phyloP scores from a whole-genome alignment of 2,329 filamentous ascomycete genomes.

The Trichoderma atrobrunneum region DNA sequence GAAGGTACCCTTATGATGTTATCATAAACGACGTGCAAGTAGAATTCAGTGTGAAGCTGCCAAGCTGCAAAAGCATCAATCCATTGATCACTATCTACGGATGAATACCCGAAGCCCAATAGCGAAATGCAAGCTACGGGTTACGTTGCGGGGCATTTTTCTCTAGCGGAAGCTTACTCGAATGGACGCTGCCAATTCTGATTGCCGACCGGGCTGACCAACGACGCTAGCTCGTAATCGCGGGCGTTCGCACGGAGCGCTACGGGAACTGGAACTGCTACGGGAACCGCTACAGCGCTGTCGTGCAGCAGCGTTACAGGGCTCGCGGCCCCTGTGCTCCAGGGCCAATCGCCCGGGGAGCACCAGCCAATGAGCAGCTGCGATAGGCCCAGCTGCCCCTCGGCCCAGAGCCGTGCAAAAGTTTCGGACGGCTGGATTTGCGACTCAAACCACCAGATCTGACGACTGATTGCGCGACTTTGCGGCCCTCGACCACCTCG shows the following conservation, averaged over 20 bases:
- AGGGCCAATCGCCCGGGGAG: not conserved
- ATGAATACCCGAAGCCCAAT: not conserved
- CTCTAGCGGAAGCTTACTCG: not conserved
- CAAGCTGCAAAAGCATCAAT: not conserved
- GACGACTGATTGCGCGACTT: constrained; percentile 10
- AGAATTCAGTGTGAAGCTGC: not conserved
- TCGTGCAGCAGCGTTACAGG: constrained; percentile 6
- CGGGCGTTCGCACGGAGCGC: not conserved
- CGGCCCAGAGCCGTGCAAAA: constrained; percentile 19
- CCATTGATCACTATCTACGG: not conserved
- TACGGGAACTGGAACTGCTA: not conserved
- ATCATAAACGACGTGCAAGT: not conserved
- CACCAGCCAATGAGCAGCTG: constrained; percentile 14
- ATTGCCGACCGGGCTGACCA: not conserved
- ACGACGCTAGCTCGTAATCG: not conserved
- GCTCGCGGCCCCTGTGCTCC: not conserved
- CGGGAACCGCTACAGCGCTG: constrained; percentile 6
- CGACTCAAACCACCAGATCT: constrained; percentile 6
- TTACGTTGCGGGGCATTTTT: not conserved
- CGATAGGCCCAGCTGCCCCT: constrained; percentile 2
- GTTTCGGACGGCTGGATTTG: constrained; percentile 19
- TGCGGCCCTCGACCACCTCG: not conserved
- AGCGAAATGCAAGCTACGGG: not conserved
- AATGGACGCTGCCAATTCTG: not conserved
- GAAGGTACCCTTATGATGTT: not conserved